Conservation (phyloP, 2,329 filamentous ascomycete genomes). For the Colletotrichum sp. region DNA sequence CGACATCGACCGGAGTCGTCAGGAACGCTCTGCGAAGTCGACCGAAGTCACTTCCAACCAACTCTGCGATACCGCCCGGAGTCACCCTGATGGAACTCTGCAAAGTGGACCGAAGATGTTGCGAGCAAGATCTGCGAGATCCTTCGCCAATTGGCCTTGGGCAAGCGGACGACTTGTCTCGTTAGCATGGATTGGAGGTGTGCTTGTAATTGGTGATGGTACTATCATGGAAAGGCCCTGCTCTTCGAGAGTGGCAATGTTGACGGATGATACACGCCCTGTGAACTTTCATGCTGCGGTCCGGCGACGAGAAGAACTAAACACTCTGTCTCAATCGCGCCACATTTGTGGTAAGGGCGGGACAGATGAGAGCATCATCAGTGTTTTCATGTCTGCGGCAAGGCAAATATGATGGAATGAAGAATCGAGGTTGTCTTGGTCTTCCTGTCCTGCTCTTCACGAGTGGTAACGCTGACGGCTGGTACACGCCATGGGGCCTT, state of each 20-base stretch:
- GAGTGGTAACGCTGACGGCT: neutral
- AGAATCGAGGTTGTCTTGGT: neutral
- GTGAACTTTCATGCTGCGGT: neutral
- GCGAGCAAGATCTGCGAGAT: neutral
- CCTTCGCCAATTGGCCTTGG: neutral
- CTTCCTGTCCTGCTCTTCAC: neutral
- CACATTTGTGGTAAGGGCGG: neutral
- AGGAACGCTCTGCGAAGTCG: neutral
- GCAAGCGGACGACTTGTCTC: neutral
- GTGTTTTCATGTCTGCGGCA: neutral
- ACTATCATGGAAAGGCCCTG: neutral
- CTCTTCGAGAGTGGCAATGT: neutral
- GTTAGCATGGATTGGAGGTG: neutral
- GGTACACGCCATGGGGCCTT: neutral
- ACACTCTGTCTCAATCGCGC: neutral
- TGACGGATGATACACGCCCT: neutral
- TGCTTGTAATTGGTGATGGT: neutral
- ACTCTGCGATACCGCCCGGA: neutral
- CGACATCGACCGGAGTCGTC: neutral
- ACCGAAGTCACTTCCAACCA: neutral
- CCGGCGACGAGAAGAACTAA: neutral
- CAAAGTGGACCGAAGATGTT: neutral
- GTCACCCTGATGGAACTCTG: neutral
- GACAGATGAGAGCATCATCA: neutral
- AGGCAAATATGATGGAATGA: neutral